Conservation (phyloP, 495 filamentous ascomycete genomes). For the Aspergillus incahuasiensis region DNA sequence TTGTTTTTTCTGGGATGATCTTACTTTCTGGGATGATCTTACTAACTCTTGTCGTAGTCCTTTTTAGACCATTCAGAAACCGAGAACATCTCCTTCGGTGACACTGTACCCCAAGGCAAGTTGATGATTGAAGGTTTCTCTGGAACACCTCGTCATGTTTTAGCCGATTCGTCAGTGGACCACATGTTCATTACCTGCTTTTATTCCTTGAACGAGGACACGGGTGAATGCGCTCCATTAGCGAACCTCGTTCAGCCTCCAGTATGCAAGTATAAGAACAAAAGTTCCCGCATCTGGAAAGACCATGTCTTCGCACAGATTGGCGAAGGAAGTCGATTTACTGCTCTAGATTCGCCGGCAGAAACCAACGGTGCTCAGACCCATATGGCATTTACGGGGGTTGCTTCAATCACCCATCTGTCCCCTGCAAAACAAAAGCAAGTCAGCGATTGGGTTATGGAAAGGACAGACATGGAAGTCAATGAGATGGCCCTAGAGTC, state of each 20-base stretch:
- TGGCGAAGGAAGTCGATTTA: constrained; percentile 16
- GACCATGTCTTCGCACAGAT: constrained; percentile 22
- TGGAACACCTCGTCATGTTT: constrained; percentile 11
- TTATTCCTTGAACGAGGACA: constrained; percentile 13
- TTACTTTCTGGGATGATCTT: background rate
- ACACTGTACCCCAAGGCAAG: too few species aligned
- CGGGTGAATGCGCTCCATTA: constrained; percentile 6
- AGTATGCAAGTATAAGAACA: constrained; percentile 6
- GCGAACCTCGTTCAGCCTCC: constrained; percentile 12
- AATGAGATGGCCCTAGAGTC: too few species aligned
- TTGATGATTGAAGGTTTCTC: too few species aligned
- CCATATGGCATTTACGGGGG: too few species aligned
- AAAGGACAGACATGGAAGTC: background rate
- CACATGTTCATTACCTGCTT: constrained; percentile 21
- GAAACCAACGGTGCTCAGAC: constrained; percentile 5
- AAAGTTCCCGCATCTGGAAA: constrained; percentile 21
- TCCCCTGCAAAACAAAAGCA: constrained; percentile 21
- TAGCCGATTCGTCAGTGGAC: constrained; percentile 15
- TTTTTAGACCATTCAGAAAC: constrained; percentile 7
- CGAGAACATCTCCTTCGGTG: constrained; percentile 3
- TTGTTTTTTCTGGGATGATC: background rate
- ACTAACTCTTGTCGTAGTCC: constrained; percentile 7
- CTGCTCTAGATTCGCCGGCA: constrained; percentile 5
- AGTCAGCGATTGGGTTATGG: constrained; percentile 26
- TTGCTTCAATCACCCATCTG: constrained; percentile 1